Conservation (phyloP, 2,329 filamentous ascomycete species). For the Phoma sp. region DNA sequence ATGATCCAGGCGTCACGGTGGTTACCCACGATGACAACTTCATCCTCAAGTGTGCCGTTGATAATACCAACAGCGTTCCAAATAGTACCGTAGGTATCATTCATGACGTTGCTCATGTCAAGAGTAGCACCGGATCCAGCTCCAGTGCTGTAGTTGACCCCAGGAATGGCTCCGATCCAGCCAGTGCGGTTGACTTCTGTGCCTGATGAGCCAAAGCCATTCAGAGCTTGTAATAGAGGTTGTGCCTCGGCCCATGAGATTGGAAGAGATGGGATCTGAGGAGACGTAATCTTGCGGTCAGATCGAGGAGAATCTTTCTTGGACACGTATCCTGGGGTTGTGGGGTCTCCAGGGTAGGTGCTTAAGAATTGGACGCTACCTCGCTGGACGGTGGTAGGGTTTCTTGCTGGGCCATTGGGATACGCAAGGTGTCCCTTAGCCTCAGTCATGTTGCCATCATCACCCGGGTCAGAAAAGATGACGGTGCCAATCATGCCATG, state of each 20-base stretch:
- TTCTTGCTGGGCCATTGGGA: constrained; percentile 52
- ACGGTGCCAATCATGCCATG: constrained; percentile 55
- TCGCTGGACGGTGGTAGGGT: constrained; percentile 56
- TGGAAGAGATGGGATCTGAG: constrained; percentile 83
- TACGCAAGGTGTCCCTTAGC: constrained; percentile 56
- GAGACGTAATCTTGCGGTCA: constrained; percentile 69
- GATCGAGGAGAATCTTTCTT: constrained; percentile 78
- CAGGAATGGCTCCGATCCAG: constrained; percentile 48
- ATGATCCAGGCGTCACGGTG: constrained; percentile 64
- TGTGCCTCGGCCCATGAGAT: constrained; percentile 84
- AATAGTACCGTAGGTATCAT: constrained; percentile 80
- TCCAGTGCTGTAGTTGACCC: constrained; percentile 46
- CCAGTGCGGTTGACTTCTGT: constrained; percentile 49
- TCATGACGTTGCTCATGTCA: constrained; percentile 71
- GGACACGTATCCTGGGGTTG: constrained; percentile 73
- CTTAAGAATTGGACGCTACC: constrained; percentile 66
- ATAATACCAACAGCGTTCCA: constrained; percentile 80
- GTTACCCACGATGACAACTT: constrained; percentile 62
- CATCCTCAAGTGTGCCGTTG: constrained; percentile 67
- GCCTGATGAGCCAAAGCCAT: constrained; percentile 75
- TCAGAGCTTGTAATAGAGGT: constrained; percentile 80
- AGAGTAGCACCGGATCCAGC: constrained; percentile 61
- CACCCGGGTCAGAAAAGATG: constrained; percentile 56
- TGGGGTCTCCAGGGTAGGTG: constrained; percentile 57
- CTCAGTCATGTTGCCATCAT: constrained; percentile 57